phyloP scores from a whole-genome alignment of 208 protist genomes.

The Wallacemonas sp. region DNA sequence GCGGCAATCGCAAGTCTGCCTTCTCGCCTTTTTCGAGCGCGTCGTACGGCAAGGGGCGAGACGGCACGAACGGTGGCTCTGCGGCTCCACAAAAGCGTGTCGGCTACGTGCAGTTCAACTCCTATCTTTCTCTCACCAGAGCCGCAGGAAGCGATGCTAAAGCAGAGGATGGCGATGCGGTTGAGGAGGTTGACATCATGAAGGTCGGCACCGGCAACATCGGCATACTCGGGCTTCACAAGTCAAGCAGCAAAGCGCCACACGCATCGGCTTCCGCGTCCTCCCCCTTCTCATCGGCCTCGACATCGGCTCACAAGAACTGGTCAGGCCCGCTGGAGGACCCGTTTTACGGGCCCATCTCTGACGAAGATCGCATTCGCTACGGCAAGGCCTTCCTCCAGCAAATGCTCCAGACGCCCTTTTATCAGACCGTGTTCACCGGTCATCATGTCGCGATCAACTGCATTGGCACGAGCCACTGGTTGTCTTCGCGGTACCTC shows the following conservation, averaged over 20 bases:
- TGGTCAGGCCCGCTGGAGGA: neutral
- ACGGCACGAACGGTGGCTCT: too few species aligned
- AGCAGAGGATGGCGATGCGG: neutral
- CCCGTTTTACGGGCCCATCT: conserved; percentile 7
- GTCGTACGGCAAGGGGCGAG: neutral
- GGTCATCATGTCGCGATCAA: conserved; percentile 68
- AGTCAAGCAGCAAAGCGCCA: neutral
- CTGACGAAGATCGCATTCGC: conserved; percentile 9
- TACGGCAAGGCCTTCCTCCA: conserved; percentile 40
- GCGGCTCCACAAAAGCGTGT: neutral
- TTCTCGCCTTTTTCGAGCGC: too few species aligned
- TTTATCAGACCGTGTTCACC: conserved; percentile 63
- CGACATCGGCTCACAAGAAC: neutral
- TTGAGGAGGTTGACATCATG: conserved; percentile 13
- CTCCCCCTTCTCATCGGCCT: neutral
- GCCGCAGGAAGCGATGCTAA: neutral
- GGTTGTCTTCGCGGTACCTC: conserved; percentile 32
- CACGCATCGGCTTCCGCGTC: neutral
- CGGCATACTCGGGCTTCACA: neutral
- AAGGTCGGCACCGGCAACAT: neutral
- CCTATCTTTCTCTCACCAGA: neutral
- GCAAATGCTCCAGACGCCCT: conserved; percentile 45
- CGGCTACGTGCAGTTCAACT: conserved; percentile 11
- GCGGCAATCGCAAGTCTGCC: too few species aligned
- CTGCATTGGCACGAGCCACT: conserved; percentile 52